phyloP scores from a whole-genome alignment of 2,329 filamentous ascomycete species.

The Grosmannia huntii region DNA sequence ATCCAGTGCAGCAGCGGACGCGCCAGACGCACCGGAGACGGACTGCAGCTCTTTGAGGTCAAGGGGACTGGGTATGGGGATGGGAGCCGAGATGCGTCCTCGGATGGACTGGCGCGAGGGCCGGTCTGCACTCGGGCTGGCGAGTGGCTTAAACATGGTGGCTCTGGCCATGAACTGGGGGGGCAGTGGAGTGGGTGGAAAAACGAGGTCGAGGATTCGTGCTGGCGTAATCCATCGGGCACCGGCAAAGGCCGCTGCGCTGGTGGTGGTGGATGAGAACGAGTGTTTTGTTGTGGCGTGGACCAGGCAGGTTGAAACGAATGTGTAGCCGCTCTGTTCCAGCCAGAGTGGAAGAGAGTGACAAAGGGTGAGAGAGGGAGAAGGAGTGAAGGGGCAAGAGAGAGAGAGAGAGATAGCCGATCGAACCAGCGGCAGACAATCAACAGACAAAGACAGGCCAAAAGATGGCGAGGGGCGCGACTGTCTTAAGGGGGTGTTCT shows the following conservation, averaged over 20 bases:
- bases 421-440: too few species aligned
- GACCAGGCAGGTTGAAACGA: too few species aligned
- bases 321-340: too few species aligned
- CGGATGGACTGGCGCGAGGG: conserved; percentile 35
- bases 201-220: neutral
- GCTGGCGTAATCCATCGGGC: neutral
- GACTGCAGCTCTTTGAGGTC: conserved; percentile 12
- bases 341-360: too few species aligned
- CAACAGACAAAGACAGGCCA: too few species aligned
- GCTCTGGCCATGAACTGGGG: conserved; percentile 5
- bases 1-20: neutral
- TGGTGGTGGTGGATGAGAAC: neutral
- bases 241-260: too few species aligned
- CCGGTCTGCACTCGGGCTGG: conserved; percentile 22
- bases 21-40: neutral
- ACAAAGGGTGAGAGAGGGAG: too few species aligned
- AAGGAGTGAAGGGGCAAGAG: too few species aligned
- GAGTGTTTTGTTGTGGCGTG: too few species aligned
- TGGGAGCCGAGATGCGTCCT: conserved; percentile 48
- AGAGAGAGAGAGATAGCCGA: too few species aligned
- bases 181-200: neutral
- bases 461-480: neutral
- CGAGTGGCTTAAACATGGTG: conserved; percentile 30
- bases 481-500: too few species aligned
- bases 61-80: conserved; percentile 35